Evolutionary conservation across 306 rosid species (phyloP).

Genomic region (peach (Prunus persica)): DNA sequence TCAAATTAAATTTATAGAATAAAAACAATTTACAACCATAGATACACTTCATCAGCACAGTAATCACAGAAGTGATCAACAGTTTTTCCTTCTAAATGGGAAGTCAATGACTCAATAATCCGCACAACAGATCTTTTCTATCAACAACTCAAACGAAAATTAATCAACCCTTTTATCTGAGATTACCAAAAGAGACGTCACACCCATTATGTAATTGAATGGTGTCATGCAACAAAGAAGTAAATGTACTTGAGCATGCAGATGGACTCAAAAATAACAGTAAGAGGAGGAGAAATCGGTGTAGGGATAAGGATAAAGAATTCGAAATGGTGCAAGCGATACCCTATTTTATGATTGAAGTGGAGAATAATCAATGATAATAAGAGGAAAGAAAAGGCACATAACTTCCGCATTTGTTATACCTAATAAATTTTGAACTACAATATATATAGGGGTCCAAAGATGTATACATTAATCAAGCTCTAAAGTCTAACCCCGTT

Average conservation of each 20-base stretch:
- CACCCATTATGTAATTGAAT: neutral
- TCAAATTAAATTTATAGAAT: neutral
- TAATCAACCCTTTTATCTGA: neutral
- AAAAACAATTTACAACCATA: neutral
- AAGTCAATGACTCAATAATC: too few species aligned
- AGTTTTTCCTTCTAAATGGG: neutral
- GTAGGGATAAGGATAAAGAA: neutral
- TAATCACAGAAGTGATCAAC: neutral
- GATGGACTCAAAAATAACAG: neutral
- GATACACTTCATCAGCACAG: neutral
- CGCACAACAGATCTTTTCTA: too few species aligned
- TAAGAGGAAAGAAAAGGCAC: neutral
- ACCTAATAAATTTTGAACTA: neutral
- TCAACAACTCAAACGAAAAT: neutral
- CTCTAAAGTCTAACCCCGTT: slow-evolving; percentile 35
- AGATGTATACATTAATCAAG: neutral
- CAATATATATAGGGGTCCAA: neutral
- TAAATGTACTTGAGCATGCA: neutral
- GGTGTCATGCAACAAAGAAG: neutral
- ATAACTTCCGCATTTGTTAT: neutral
- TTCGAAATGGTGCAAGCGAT: neutral
- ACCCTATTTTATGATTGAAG: neutral
- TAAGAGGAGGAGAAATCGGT: neutral
- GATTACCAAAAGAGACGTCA: neutral
- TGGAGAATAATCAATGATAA: neutral